phyloP scores from a whole-genome alignment of 352 stramenopile species.

The Thraustochytrium striatum region DNA sequence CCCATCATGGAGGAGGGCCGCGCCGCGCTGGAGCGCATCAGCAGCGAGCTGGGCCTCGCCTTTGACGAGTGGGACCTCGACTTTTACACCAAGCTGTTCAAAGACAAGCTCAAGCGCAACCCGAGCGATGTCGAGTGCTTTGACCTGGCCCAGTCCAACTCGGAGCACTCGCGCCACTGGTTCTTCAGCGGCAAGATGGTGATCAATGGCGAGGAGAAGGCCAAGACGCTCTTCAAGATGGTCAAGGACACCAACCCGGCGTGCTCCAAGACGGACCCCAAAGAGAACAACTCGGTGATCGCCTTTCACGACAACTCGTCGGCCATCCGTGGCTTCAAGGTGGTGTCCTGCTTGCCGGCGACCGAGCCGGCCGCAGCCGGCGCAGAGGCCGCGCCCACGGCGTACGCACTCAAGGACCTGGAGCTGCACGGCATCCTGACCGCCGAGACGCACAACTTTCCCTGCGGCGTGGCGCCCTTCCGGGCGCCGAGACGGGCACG shows the following conservation, averaged over 20 bases:
- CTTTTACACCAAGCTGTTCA: slow-evolving; percentile 95
- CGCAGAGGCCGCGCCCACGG: slow-evolving; percentile 59
- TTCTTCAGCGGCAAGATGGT: slow-evolving; percentile 99
- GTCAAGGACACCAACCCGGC: slow-evolving; percentile 84
- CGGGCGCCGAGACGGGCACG: slow-evolving; percentile 85
- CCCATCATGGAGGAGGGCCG: slow-evolving; percentile 89
- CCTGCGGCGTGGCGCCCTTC: slow-evolving; percentile 77
- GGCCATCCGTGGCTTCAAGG: slow-evolving; percentile 86
- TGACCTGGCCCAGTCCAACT: slow-evolving; percentile 95
- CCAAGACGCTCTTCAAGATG: slow-evolving; percentile 96
- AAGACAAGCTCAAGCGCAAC: slow-evolving; percentile 92
- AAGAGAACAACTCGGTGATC: slow-evolving; percentile 88
- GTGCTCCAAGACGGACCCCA: slow-evolving; percentile 62
- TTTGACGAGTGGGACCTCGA: slow-evolving; percentile 99
- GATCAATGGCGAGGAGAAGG: slow-evolving; percentile 91
- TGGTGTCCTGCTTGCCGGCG: slow-evolving; percentile 71
- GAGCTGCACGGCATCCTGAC: slow-evolving; percentile 93
- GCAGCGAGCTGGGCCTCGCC: slow-evolving; percentile 86
- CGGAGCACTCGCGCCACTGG: slow-evolving; percentile 98
- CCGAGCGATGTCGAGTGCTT: slow-evolving; percentile 99
- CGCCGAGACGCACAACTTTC: slow-evolving; percentile 99
- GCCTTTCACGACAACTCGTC: slow-evolving; percentile 99
- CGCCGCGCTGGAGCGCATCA: slow-evolving; percentile 89
- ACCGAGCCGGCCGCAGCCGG: slow-evolving; percentile 55
- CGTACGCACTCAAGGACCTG: slow-evolving; percentile 64